phyloP scores from a whole-genome alignment of 805 yeast genomes.

The Candida glaebosa region DNA sequence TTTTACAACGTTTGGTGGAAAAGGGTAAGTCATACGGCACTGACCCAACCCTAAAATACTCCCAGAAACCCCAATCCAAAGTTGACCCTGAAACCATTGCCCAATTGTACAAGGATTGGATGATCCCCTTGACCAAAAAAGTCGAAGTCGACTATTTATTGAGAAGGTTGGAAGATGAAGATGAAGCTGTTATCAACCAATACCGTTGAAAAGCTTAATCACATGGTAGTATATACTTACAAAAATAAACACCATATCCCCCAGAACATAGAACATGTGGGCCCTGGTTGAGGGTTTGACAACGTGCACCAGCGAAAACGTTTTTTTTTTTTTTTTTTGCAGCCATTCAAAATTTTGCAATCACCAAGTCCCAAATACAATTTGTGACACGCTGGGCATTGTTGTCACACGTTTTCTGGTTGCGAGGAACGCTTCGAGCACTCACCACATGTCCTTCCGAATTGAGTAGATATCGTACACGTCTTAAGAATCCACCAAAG shows the following conservation, averaged over 20 bases:
- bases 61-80: constrained; percentile 66
- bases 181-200: constrained; percentile 8
- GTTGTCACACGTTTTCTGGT: background rate
- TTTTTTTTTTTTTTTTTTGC: background rate
- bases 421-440: background rate
- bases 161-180: constrained; percentile 70
- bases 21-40: constrained; percentile 87
- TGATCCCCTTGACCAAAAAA: constrained; percentile 91
- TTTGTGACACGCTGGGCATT: background rate
- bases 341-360: background rate
- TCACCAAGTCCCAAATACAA: no score
- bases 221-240: background rate
- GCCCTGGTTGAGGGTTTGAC: no score
- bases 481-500: background rate
- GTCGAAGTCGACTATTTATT: constrained; percentile 92
- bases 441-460: background rate
- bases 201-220: background rate
- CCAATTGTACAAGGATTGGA: constrained; percentile 76
- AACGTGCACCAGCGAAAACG: no score
- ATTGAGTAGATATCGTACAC: background rate
- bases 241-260: background rate
- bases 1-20: constrained; percentile 68
- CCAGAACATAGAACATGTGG: background rate
- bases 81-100: constrained; percentile 82
- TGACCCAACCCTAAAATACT: constrained; percentile 75